A percentile compares a stretch with the other conserved stretches of the same genome.
phyloP scores from a whole-genome alignment of 148 eudicot species.

The Salicornia ramosissima region DNA sequence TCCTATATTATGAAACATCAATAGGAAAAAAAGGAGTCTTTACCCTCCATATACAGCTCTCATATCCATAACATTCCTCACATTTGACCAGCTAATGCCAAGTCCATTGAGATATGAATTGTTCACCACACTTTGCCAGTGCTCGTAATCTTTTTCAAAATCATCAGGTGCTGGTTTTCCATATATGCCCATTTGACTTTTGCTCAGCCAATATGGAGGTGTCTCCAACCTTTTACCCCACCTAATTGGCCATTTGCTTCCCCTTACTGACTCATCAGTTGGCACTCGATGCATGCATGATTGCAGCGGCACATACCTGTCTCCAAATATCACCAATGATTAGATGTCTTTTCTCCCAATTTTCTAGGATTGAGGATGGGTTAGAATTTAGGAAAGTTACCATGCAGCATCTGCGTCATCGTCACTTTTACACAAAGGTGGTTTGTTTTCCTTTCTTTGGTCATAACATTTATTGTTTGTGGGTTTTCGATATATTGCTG shows the following conservation, averaged over 20 bases:
- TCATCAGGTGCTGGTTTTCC: conserved; percentile 86
- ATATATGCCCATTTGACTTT: conserved; percentile 72
- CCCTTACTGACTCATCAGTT: conserved; percentile 43
- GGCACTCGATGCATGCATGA: conserved; percentile 72
- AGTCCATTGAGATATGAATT: conserved; percentile 53
- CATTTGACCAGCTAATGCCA: conserved; percentile 66
- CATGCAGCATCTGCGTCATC: conserved; percentile 93
- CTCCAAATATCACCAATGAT: conserved; percentile 6
- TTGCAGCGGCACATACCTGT: conserved; percentile 73
- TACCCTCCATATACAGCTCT: conserved; percentile 95
- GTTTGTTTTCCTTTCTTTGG: conserved; percentile 44
- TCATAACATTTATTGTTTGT: conserved; percentile 66
- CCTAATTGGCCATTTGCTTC: conserved; percentile 67
- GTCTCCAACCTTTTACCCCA: conserved; percentile 53
- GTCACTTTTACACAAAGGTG: conserved; percentile 66
- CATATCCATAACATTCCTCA: conserved; percentile 87
- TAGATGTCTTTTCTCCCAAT: background rate
- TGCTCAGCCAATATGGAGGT: conserved; percentile 73
- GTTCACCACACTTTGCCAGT: conserved; percentile 61
- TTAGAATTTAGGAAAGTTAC: conserved; percentile 22
- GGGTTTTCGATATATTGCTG: conserved; percentile 72
- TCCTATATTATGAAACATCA: background rate
- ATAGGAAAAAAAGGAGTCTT: background rate
- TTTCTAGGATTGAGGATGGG: background rate
- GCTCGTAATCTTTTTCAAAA: conserved; percentile 58